These are phyloP conservation scores for Stipa capillata DNA, from an alignment of 176 grass and related monocot genomes.

Conservation along the genomic window DNA sequence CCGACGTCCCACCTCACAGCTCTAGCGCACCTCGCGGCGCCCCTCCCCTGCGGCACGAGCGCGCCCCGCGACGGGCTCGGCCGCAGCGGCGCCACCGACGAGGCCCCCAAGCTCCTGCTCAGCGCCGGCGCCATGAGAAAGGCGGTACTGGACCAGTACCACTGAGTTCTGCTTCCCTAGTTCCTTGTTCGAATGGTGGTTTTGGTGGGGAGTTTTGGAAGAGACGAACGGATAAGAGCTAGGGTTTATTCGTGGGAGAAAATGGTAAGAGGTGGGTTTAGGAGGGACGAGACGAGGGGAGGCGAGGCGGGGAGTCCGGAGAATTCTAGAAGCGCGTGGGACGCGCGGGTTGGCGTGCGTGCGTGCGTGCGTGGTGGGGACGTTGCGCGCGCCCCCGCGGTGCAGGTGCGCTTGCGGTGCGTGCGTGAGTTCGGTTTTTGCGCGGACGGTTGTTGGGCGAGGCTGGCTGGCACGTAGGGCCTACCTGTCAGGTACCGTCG, in stretches of 20 bases:
- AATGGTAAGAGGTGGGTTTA: constrained; percentile 20
- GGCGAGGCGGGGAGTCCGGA: constrained; percentile 1
- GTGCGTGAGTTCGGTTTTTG: too few relatives aligned
- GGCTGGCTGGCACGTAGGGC: too few relatives aligned
- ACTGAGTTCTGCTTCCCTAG: background rate
- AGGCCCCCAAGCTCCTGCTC: constrained; percentile 54
- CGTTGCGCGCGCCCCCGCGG: too few relatives aligned
- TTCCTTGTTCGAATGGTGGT: background rate
- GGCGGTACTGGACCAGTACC: background rate
- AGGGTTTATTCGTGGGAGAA: constrained; percentile 43
- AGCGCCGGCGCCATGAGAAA: constrained; percentile 43
- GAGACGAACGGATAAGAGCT: constrained; percentile 31
- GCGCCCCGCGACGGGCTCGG: constrained; percentile 12
- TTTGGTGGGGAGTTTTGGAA: background rate
- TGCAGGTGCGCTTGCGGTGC: too few relatives aligned
- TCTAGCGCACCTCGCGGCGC: constrained; percentile 1
- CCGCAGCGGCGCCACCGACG: constrained; percentile 45
- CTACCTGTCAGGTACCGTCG: too few relatives aligned
- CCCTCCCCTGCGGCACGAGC: background rate
- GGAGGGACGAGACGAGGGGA: background rate
- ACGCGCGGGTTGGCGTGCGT: background rate
- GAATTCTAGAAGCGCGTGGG: constrained; percentile 28
- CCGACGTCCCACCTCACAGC: constrained; percentile 43
- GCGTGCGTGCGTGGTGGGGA: background rate
- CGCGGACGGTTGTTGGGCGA: too few relatives aligned